Evolutionary conservation across 352 stramenopile species (phyloP).

Genomic region (Thalassiosira hispida): DNA sequence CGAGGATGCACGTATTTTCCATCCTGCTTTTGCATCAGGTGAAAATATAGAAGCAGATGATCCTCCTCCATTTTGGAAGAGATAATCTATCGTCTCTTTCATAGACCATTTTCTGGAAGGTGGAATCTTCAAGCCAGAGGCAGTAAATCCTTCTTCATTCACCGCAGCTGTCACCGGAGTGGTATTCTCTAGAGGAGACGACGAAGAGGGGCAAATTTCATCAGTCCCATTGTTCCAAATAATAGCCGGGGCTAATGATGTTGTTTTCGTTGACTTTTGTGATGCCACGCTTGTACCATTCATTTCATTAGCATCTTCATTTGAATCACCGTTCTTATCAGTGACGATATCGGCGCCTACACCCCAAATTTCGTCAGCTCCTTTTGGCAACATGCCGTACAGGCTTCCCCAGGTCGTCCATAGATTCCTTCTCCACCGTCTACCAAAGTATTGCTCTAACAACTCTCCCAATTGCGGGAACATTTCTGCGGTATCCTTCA

Average conservation of each 20-base stretch:
- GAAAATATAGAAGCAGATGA: conserved; percentile 56
- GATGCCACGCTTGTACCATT: not conserved
- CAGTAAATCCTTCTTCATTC: conserved; percentile 6
- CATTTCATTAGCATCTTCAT: conserved; percentile 12
- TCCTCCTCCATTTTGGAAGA: conserved; percentile 61
- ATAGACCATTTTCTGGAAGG: conserved; percentile 35
- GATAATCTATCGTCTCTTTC: conserved; percentile 59
- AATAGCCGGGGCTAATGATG: conserved; percentile 19
- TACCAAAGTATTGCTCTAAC: conserved; percentile 81
- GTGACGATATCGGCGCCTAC: conserved; percentile 55
- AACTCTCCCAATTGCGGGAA: conserved; percentile 89
- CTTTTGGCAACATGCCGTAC: conserved; percentile 92
- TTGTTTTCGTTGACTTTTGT: not conserved
- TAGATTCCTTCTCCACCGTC: conserved; percentile 65
- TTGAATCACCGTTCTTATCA: conserved; percentile 7
- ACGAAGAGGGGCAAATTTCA: conserved; percentile 31
- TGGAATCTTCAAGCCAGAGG: conserved; percentile 21
- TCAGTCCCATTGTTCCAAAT: conserved; percentile 44
- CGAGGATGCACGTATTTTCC: conserved; percentile 35
- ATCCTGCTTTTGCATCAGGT: conserved; percentile 45
- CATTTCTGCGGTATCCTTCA: conserved; percentile 92
- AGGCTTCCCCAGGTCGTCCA: conserved; percentile 86
- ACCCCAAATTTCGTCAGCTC: conserved; percentile 91
- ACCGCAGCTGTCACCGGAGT: conserved; percentile 12
- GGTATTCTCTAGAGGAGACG: conserved; percentile 24